Evolutionary conservation across 2,329 filamentous ascomycete species (phyloP).

Genomic region (Neofusicoccum sp.): DNA sequence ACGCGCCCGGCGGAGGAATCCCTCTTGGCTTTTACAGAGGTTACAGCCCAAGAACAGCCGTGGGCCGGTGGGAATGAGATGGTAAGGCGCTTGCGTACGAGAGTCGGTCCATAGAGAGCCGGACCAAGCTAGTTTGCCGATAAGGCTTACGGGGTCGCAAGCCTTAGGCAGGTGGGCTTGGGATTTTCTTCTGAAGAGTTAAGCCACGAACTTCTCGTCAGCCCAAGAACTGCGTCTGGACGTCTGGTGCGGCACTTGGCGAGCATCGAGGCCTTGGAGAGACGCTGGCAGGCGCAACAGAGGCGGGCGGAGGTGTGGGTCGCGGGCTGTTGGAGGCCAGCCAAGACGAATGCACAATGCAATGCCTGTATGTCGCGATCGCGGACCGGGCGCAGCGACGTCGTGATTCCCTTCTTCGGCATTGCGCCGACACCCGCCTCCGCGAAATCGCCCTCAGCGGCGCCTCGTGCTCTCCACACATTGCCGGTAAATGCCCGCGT

Average conservation of each 20-base stretch:
- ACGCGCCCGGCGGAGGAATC: background rate
- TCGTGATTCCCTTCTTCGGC: constrained; percentile 2
- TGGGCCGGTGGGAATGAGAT: background rate
- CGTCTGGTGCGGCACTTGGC: background rate
- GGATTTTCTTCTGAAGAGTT: background rate
- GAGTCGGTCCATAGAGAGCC: background rate
- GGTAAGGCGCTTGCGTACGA: background rate
- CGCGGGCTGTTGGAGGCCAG: background rate
- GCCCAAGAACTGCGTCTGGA: background rate
- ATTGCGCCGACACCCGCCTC: too few species aligned
- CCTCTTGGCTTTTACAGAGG: background rate
- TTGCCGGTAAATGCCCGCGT: too few species aligned
- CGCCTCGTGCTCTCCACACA: too few species aligned
- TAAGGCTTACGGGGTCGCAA: background rate
- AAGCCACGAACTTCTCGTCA: background rate
- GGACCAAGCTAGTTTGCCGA: background rate
- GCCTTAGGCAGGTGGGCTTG: background rate
- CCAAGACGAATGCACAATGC: constrained; percentile 10
- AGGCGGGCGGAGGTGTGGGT: background rate
- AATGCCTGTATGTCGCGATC: constrained; percentile 19
- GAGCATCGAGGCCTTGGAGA: constrained; percentile 5
- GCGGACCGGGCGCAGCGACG: background rate
- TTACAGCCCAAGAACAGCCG: background rate
- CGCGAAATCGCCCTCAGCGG: too few species aligned
- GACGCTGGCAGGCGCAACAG: background rate